phyloP scores from a whole-genome alignment of 2,329 filamentous ascomycete species.

The Rugonectria rugulosa region DNA sequence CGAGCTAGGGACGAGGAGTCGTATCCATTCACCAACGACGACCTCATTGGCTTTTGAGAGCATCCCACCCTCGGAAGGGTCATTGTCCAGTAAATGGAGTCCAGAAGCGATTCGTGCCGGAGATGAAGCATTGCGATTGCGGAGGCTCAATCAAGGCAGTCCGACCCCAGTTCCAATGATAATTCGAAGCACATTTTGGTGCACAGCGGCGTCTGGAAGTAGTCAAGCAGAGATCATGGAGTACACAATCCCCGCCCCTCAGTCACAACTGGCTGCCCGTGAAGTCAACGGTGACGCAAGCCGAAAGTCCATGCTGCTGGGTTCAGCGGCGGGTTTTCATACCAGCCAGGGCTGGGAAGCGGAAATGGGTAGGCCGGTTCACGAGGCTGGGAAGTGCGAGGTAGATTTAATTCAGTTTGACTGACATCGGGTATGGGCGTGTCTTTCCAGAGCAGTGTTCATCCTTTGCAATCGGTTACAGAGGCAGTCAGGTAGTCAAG shows the following conservation, averaged over 20 bases:
- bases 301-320: no score
- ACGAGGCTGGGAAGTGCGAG: no score
- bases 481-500: no score
- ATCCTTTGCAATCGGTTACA: no score
- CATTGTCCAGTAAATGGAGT: slow-evolving; percentile 29
- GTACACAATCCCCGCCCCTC: neutral
- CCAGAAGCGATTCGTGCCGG: slow-evolving; percentile 22
- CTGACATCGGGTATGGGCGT: no score
- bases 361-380: no score
- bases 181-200: neutral
- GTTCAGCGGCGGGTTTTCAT: no score
- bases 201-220: neutral
- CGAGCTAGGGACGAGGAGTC: neutral
- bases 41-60: neutral
- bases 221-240: neutral
- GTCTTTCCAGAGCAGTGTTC: no score
- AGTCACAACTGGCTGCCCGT: neutral
- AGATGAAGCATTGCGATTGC: slow-evolving; percentile 14
- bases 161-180: neutral
- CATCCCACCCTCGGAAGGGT: neutral
- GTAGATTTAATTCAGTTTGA: no score
- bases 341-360: no score
- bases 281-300: neutral
- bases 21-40: neutral
- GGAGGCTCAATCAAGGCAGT: neutral